Evolutionary conservation across 2,329 filamentous ascomycete genomes (phyloP).

Genomic region (Diaporthe caulivora): DNA sequence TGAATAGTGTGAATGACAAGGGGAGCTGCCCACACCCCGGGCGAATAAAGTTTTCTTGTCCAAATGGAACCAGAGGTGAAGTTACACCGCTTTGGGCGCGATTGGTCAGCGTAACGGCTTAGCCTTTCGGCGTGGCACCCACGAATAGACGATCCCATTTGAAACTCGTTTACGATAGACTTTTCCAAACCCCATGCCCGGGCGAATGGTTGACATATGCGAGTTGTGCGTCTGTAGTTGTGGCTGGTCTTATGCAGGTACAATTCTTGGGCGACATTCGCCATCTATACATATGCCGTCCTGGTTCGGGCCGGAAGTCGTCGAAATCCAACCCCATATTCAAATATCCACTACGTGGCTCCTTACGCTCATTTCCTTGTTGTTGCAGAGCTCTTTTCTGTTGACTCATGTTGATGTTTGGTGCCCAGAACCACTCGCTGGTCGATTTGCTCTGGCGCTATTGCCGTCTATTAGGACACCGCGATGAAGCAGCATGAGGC

Average conservation of each 20-base stretch:
- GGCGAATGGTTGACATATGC: background rate
- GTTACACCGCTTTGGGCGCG: background rate
- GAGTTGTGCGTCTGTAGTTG: background rate
- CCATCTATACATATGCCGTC: background rate
- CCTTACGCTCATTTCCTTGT: background rate
- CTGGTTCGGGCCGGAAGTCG: background rate
- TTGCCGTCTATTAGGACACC: conserved; percentile 3
- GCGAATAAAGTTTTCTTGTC: background rate
- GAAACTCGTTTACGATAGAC: conserved; percentile 22
- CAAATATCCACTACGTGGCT: background rate
- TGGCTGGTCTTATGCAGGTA: background rate
- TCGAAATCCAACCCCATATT: background rate
- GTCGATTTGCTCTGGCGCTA: conserved; percentile 7
- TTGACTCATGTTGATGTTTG: background rate
- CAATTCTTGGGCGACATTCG: background rate
- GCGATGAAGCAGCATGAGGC: conserved; percentile 20
- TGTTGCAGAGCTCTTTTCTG: background rate
- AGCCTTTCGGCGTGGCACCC: conserved; percentile 9
- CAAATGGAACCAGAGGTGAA: background rate
- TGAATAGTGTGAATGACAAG: background rate
- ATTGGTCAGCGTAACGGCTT: background rate
- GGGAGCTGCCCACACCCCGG: background rate
- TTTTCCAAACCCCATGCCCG: background rate
- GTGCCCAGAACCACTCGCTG: conserved; percentile 10
- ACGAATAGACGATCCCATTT: background rate